phyloP scores from a whole-genome alignment of 345 rosid genomes.

The Dipteronia sinensis region DNA sequence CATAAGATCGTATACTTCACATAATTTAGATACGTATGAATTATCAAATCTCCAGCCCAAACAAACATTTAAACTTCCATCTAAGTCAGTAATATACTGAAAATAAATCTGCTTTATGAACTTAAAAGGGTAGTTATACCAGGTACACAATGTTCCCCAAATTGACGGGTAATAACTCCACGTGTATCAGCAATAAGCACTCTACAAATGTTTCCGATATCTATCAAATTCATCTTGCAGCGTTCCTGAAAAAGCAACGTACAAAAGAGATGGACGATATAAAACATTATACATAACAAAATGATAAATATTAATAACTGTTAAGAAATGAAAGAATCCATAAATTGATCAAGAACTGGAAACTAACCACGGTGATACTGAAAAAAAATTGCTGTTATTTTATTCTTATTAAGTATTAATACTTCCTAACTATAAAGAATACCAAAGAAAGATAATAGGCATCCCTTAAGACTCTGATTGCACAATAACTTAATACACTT shows the following conservation, averaged over 20 bases:
- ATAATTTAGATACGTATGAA: not conserved
- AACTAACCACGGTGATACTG: not conserved
- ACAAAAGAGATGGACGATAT: not conserved
- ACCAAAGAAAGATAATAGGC: not conserved
- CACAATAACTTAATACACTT: not conserved
- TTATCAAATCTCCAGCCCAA: not conserved
- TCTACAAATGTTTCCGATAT: not conserved
- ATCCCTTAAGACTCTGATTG: not conserved
- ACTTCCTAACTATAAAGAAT: not conserved
- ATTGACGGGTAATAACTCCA: not conserved
- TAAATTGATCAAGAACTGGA: too few species aligned
- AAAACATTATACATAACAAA: not conserved
- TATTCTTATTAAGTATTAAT: not conserved
- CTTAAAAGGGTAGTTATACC: conserved; percentile 3
- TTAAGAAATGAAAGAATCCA: too few species aligned
- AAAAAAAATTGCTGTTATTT: not conserved
- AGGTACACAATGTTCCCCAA: not conserved
- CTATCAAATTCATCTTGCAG: not conserved
- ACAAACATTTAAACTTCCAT: not conserved
- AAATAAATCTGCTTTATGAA: not conserved
- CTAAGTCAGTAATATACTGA: not conserved
- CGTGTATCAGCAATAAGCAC: too few species aligned
- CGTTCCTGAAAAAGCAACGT: not conserved
- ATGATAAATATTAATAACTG: not conserved
- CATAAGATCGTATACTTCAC: not conserved